Conservation (phyloP, 352 stramenopile genomes). For the Phytophthora brassicae region DNA sequence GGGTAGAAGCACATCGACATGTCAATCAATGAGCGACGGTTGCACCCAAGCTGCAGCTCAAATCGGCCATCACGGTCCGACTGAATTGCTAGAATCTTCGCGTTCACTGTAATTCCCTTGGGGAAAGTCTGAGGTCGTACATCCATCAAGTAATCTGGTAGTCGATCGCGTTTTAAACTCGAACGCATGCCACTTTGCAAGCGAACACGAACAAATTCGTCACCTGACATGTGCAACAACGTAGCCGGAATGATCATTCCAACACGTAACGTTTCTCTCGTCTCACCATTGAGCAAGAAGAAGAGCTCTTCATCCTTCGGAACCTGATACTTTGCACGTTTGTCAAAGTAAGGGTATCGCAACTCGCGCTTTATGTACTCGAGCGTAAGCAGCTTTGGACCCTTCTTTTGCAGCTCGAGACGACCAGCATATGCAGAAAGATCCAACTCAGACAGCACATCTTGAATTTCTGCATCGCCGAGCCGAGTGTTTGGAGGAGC, state of each 20-base stretch:
- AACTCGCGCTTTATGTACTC: conserved; percentile 90
- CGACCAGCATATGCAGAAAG: conserved; percentile 84
- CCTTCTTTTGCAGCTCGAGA: conserved; percentile 90
- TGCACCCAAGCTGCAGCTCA: conserved; percentile 77
- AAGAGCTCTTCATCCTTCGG: conserved; percentile 87
- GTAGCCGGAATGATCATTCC: conserved; percentile 88
- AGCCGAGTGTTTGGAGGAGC: conserved; percentile 55
- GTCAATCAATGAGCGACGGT: conserved; percentile 70
- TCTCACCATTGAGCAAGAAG: conserved; percentile 85
- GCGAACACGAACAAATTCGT: conserved; percentile 83
- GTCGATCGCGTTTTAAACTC: conserved; percentile 67
- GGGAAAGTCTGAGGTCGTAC: conserved; percentile 66
- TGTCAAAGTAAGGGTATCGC: conserved; percentile 90
- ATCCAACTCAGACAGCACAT: conserved; percentile 85
- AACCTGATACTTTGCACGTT: conserved; percentile 82
- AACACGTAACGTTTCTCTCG: conserved; percentile 70
- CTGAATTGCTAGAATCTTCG: conserved; percentile 74
- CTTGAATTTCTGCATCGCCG: conserved; percentile 82
- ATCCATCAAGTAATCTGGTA: conserved; percentile 81
- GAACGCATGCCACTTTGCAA: conserved; percentile 86
- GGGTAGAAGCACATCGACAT: conserved; percentile 76
- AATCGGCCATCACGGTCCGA: conserved; percentile 77
- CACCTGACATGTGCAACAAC: conserved; percentile 80
- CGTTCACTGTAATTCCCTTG: conserved; percentile 87
- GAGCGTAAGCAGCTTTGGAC: conserved; percentile 82